Base-by-base conservation (phyloP, 768 basidiomycete genomes). In the Dioszegia aurantiaca region DNA sequence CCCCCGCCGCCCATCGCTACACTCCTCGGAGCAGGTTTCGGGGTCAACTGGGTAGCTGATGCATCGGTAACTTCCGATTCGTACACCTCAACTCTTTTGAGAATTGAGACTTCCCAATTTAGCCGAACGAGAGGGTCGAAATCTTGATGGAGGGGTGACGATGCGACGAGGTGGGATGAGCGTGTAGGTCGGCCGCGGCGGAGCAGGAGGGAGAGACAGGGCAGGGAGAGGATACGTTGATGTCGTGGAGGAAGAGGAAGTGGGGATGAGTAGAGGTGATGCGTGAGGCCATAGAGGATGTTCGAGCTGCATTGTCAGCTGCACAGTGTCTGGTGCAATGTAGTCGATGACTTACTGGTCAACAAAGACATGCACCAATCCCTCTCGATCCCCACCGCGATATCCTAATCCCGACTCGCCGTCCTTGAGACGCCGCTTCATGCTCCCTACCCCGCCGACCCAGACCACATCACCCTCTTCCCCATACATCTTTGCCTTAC, bases 21-120 rank as follows among this genome's bases (percentile, higher is more conserved):
- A 3, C 31, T 14, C 4, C 55, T 39, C 5, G 46, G 33, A 26
- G 61, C 55, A 10, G 67, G 28, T 46, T 65, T 66, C 2, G 58
- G 43, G 9, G 40, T 46, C 3, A 64, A 48, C 30, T 65, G 60
- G 12, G 57, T 44, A 0, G 68, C 57, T 9, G 37, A 57, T 1
- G 64, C 42, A 58, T 74, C 70, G 10, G 53, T 44, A 3, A 69
- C 67, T 52, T 72, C 66, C 26, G 66, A 63, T 27, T 68, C 68
- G 39, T 72, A 65, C 24, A 70, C 44, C 42, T 69, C 65, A 3
- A 76, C 73, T 3, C 75, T 63, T 47, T 76, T 73, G n/a, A 76
- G 59, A 1, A 76, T 61, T 1, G 64, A 71, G 16, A 71, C 65
- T 45, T 68, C 67, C 73, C 73, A 76, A 2, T 71, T 71, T 21